Base-by-base conservation (phyloP, 2,329 filamentous ascomycete species). In the Dactylonectria estremocensis region DNA sequence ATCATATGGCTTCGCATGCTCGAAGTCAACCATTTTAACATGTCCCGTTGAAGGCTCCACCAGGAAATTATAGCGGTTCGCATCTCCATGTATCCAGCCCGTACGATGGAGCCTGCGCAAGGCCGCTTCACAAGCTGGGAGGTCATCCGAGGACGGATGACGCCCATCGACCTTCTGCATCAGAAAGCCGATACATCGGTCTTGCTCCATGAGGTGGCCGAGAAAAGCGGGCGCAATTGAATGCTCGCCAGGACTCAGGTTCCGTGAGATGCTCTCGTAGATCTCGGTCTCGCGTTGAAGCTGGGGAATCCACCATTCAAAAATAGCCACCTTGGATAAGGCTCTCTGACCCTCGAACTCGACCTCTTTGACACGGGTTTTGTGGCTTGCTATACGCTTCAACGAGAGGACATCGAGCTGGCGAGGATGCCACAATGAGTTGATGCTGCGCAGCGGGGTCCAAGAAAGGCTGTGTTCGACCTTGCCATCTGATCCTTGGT, bases 151-250 rank as follows among this genome's bases (percentile, higher is more conserved):
- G 5, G 63, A 65, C 18, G 73, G 66, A 53, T 48, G 46, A 28
- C 56, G 28, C 1, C 71, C 72, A 18, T 70, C 66, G 18, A 76
- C 37, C 56, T 71, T 72, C 49, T 74, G 60, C 64, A 76, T 59
- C n/a, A 73, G 63, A 49, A 76, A 75, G 24, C 74, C 71, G 20
- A 76, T 66, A 48, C 56, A 59, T 6, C 72, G 55, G 6, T 68
- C 71, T 37, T 72, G 62, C 59, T 74, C 72, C 14, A 63, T 70
- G 48, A 75, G 54, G 65, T 75, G 72, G 46, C 69, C 72, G 20
- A 74, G 70, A 54, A 76, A 73, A 8, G 13, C 16, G 3, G 59
- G 59, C 20, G 22, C 20, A 33, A 61, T 61, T 14, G 40, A 22
- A 35, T n/a, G 46, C 22, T 53, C 10, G 3, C 37, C 62, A 3